Conservation (phyloP, 129 eudicot species). For the Helichrysum umbraculigerum region DNA sequence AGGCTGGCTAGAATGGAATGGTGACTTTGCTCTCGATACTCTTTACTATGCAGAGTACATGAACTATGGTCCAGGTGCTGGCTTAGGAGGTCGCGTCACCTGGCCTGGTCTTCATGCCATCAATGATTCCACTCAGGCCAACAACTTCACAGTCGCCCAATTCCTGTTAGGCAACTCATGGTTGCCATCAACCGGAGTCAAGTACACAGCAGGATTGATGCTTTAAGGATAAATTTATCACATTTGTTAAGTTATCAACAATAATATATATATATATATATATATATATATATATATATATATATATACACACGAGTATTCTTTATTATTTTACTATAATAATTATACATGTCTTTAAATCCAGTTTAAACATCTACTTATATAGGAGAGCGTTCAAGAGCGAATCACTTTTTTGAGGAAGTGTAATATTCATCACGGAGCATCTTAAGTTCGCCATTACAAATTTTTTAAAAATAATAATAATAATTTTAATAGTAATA, state of each 20-base stretch:
- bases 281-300: too few species aligned
- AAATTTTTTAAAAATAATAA: too few species aligned
- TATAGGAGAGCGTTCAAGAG: too few species aligned
- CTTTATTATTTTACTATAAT: too few species aligned
- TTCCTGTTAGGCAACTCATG: slow-evolving; percentile 69
- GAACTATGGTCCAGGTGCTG: slow-evolving; percentile 89
- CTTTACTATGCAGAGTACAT: slow-evolving; percentile 70
- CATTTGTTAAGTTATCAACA: not conserved
- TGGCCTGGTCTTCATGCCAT: slow-evolving; percentile 81
- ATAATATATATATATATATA: not conserved
- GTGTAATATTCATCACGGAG: too few species aligned
- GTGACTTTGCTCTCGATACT: slow-evolving; percentile 53
- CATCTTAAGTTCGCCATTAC: too few species aligned
- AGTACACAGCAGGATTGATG: slow-evolving; percentile 55
- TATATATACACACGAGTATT: too few species aligned
- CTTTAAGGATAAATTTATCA: slow-evolving; percentile 17
- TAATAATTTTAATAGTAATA: too few species aligned
- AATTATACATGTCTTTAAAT: too few species aligned
- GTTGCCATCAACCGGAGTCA: slow-evolving; percentile 67
- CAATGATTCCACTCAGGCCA: slow-evolving; percentile 50
- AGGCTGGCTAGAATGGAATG: slow-evolving; percentile 97
- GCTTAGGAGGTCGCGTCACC: slow-evolving; percentile 51
- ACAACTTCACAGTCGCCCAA: slow-evolving; percentile 62
- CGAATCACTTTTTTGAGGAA: too few species aligned
- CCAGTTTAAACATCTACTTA: too few species aligned